A percentile compares a stretch with the other conserved stretches of the same genome.
These are phyloP conservation scores for Selaginella tamariscina DNA, from an alignment of 75 land plant genomes.

Conservation along the genomic window DNA sequence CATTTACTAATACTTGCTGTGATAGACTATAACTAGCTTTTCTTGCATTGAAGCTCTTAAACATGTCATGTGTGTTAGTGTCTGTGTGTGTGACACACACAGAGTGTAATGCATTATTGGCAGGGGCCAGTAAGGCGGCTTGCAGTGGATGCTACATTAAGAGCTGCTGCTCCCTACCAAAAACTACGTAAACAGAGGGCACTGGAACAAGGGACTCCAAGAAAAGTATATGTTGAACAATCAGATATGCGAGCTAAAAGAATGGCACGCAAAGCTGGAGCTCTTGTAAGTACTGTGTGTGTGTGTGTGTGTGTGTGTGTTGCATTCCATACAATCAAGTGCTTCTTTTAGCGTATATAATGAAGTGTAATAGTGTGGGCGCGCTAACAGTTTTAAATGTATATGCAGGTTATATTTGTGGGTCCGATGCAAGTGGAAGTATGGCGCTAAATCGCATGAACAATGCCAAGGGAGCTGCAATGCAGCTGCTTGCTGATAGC, in stretches of 20 bases:
- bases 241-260: conserved; percentile 87
- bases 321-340: not conserved
- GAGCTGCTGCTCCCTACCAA: conserved; percentile 98
- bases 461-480: conserved; percentile 98
- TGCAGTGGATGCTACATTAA: conserved; percentile 96
- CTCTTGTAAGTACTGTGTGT: conserved; percentile 40
- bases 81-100: too few species aligned
- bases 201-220: conserved; percentile 23
- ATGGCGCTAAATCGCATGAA: conserved; percentile 99
- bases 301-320: too few species aligned
- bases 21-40: too few species aligned
- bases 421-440: conserved; percentile 99
- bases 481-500: conserved; percentile 89
- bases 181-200: conserved; percentile 69
- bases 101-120: not conserved
- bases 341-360: not conserved
- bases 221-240: conserved; percentile 88
- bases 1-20: too few species aligned
- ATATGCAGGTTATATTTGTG: conserved; percentile 86
- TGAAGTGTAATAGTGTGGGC: not conserved
- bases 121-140: conserved; percentile 87
- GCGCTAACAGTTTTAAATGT: not conserved
- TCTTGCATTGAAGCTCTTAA: not conserved
- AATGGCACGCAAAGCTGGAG: conserved; percentile 98
- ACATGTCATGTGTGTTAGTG: too few species aligned